A percentile compares a stretch with the other conserved stretches of the same genome.
These are phyloP conservation scores for Colletotrichum sp. DNA, from an alignment of 2,329 filamentous ascomycete genomes.

Conservation along the genomic window DNA sequence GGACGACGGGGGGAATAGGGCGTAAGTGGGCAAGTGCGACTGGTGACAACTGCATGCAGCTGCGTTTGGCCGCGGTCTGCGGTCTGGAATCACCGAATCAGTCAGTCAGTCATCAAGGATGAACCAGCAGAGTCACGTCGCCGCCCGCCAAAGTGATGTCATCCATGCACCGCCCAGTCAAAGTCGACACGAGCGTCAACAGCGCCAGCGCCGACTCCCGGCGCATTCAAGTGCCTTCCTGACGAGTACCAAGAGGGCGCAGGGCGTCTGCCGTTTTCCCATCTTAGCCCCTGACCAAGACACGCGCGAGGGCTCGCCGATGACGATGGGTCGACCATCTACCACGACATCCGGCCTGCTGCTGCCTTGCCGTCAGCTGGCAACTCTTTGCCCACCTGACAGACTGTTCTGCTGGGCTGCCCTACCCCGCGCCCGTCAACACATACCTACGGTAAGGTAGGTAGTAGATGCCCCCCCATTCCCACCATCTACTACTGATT, in stretches of 20 bases:
- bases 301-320: not conserved
- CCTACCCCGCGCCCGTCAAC: not conserved
- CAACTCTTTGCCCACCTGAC: not conserved
- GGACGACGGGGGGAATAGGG: not conserved
- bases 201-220: not conserved
- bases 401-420: not conserved
- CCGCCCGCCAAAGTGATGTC: not conserved
- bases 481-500: not conserved
- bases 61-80: not conserved
- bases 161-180: not conserved
- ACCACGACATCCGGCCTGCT: not conserved
- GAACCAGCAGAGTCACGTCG: not conserved
- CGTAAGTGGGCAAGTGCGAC: not conserved
- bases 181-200: not conserved
- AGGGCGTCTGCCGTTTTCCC: not conserved
- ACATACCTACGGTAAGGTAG: not conserved
- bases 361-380: not conserved
- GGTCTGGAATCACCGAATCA: not conserved
- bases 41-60: not conserved
- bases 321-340: not conserved
- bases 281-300: not conserved
- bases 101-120: not conserved
- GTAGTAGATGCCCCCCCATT: not conserved
- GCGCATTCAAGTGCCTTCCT: not conserved
- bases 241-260: not conserved